Percentiles rank a stretch among this genome's conserved stretches.
phyloP scores from a whole-genome alignment of 805 yeast genomes.

The Yueomyces sp. region DNA sequence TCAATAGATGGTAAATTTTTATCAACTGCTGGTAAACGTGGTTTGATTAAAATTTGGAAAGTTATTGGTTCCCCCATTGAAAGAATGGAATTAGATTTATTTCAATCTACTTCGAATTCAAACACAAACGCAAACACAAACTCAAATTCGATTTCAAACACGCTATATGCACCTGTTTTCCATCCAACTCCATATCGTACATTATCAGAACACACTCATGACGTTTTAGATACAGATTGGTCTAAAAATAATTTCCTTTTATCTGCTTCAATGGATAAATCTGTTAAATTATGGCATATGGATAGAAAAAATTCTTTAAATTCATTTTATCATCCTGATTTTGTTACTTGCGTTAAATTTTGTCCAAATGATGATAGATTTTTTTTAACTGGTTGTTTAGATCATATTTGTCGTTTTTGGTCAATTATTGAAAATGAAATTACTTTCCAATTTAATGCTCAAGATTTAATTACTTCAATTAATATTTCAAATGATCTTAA shows the following conservation, averaged over 20 bases:
- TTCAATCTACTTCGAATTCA: neutral
- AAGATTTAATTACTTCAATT: constrained; percentile 61
- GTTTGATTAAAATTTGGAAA: constrained; percentile 60
- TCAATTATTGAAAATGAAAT: constrained; percentile 63
- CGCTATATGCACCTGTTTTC: constrained; percentile 62
- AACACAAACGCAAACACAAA: neutral
- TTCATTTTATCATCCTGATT: constrained; percentile 60
- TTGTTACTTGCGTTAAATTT: constrained; percentile 67
- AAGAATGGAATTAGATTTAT: constrained; percentile 32
- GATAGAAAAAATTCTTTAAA: constrained; percentile 51
- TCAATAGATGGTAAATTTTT: constrained; percentile 68
- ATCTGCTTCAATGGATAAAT: constrained; percentile 73
- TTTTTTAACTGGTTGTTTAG: constrained; percentile 70
- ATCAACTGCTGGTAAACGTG: constrained; percentile 76
- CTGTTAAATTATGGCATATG: constrained; percentile 77
- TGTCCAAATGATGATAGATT: constrained; percentile 83
- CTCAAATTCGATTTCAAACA: neutral
- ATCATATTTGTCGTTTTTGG: constrained; percentile 68
- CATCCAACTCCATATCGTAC: constrained; percentile 48
- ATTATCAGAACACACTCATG: constrained; percentile 54
- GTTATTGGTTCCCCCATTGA: constrained; percentile 64
- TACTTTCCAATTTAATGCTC: constrained; percentile 45
- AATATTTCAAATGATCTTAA: constrained; percentile 56
- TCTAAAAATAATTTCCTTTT: constrained; percentile 71
- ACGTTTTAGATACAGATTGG: constrained; percentile 75